These are phyloP conservation scores for Nakazawaea holstii DNA, from an alignment of 805 yeast species.

Conservation along the genomic window DNA sequence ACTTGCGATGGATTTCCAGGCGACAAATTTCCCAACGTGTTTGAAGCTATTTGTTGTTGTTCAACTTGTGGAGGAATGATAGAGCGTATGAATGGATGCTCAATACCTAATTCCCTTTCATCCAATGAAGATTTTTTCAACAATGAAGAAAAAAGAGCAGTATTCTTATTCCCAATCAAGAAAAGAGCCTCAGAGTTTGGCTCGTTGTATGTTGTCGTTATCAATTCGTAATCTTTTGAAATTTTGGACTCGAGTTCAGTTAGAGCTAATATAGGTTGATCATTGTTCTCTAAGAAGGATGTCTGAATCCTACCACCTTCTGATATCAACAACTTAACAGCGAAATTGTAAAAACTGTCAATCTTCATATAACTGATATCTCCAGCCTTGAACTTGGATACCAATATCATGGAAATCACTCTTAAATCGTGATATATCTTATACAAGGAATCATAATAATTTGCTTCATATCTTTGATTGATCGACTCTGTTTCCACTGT, in stretches of 20 bases:
- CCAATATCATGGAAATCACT: conserved; percentile 43
- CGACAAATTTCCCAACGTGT: conserved; percentile 40
- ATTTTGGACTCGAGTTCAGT: conserved; percentile 34
- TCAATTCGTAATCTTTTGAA: conserved; percentile 54
- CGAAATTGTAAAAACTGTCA: conserved; percentile 58
- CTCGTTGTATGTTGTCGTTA: conserved; percentile 44
- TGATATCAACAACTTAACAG: conserved; percentile 57
- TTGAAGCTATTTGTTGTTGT: conserved; percentile 24
- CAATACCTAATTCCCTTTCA: conserved; percentile 61
- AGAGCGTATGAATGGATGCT: conserved; percentile 61
- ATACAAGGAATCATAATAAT: conserved; percentile 44
- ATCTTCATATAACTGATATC: conserved; percentile 42
- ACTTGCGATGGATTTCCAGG: conserved; percentile 29
- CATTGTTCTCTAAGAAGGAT: conserved; percentile 12
- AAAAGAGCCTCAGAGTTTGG: conserved; percentile 63
- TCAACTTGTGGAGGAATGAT: conserved; percentile 56
- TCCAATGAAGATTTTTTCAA: conserved; percentile 69
- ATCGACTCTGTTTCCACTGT: conserved; percentile 31
- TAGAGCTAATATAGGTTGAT: background rate
- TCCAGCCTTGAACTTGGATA: conserved; percentile 45
- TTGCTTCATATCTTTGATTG: conserved; percentile 30
- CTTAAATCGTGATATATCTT: conserved; percentile 63
- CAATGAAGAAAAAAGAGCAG: conserved; percentile 77
- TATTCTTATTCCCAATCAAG: conserved; percentile 53
- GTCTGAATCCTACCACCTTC: conserved; percentile 47